A percentile compares a stretch with the other conserved stretches of the same genome.
Evolutionary conservation across 2,329 filamentous ascomycete genomes (phyloP).

Genomic region (Beauveria bassiana): DNA sequence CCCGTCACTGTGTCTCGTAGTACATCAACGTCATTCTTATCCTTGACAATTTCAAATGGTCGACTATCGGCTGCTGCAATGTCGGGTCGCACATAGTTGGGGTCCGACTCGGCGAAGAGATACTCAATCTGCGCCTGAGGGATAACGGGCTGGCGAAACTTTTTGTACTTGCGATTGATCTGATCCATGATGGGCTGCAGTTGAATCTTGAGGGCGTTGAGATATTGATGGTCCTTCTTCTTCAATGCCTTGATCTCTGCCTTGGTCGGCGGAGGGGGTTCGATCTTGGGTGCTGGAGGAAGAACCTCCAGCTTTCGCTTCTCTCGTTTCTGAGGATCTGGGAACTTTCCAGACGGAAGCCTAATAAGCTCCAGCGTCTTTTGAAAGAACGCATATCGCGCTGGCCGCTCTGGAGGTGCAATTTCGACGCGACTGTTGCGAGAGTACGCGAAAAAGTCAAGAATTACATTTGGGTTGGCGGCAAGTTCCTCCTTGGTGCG

Average conservation of each 20-base stretch:
- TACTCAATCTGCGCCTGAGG: slow-evolving; percentile 69
- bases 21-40: slow-evolving; percentile 70
- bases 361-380: slow-evolving; percentile 67
- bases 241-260: slow-evolving; percentile 74
- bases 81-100: slow-evolving; percentile 56
- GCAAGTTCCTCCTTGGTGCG: slow-evolving; percentile 50
- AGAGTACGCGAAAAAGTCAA: slow-evolving; percentile 80
- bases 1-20: slow-evolving; percentile 66
- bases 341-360: slow-evolving; percentile 77
- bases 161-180: slow-evolving; percentile 81
- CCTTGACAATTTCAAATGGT: slow-evolving; percentile 72
- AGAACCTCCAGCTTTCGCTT: slow-evolving; percentile 74
- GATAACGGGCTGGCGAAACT: slow-evolving; percentile 76
- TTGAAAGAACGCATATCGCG: slow-evolving; percentile 73
- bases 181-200: slow-evolving; percentile 97
- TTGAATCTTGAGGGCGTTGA: slow-evolving; percentile 81
- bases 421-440: slow-evolving; percentile 69
- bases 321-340: slow-evolving; percentile 78
- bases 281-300: slow-evolving; percentile 63
- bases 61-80: slow-evolving; percentile 48
- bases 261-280: slow-evolving; percentile 61
- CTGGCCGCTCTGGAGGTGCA: slow-evolving; percentile 51
- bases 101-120: slow-evolving; percentile 75
- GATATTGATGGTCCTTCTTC: slow-evolving; percentile 71
- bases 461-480: slow-evolving; percentile 51